Percentiles rank a stretch among this genome's conserved stretches.
Evolutionary conservation across 139 green algal species (phyloP).

Genomic region (Micractinium sp.): DNA sequence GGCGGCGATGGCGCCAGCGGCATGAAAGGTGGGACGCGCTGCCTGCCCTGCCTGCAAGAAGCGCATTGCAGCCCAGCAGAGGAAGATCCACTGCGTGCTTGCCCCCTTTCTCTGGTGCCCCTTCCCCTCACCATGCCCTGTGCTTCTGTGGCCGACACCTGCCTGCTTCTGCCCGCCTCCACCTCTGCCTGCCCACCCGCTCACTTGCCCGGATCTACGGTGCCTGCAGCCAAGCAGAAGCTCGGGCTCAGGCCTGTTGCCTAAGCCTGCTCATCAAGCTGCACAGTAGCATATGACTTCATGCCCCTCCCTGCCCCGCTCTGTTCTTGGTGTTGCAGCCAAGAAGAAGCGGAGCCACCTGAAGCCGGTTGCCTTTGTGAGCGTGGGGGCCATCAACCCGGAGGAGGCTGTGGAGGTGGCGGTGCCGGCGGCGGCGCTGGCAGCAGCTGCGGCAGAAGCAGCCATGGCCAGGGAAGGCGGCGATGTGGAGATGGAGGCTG

Average conservation of each 20-base stretch:
- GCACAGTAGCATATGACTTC: background rate
- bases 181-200: background rate
- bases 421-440: background rate
- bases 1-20: background rate
- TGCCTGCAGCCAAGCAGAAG: background rate
- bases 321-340: background rate
- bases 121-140: background rate
- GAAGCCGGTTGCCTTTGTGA: conserved; percentile 43
- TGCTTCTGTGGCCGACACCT: too few species aligned
- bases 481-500: background rate
- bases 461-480: background rate
- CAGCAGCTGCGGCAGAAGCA: background rate
- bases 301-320: background rate
- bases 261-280: background rate
- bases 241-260: too few species aligned
- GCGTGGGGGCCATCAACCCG: conserved; percentile 33
- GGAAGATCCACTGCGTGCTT: too few species aligned
- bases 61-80: too few species aligned
- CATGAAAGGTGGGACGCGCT: conserved; percentile 16
- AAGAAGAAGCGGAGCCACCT: conserved; percentile 32
- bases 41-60: too few species aligned
- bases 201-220: background rate
- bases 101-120: background rate
- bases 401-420: conserved; percentile 28
- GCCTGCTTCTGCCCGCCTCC: background rate